Percentiles rank a stretch among this genome's conserved stretches.
Evolutionary conservation across 305 asterid species (phyloP).

Genomic region (Fraxinus baroniana): DNA sequence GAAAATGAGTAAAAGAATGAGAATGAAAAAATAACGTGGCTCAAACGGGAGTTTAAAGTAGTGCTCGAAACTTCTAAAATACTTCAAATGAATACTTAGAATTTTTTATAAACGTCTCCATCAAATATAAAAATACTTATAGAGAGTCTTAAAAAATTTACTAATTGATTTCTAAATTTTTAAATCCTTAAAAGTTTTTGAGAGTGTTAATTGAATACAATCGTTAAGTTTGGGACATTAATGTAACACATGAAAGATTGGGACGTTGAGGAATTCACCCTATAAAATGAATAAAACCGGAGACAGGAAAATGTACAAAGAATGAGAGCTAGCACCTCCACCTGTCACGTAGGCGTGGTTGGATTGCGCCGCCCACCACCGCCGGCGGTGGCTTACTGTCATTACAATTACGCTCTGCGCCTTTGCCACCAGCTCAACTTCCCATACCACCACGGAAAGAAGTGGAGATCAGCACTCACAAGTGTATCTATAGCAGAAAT

Average conservation of each 20-base stretch:
- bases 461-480: slow-evolving; percentile 16
- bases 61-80: too few species aligned
- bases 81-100: too few species aligned
- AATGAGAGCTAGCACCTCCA: slow-evolving; percentile 19
- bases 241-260: not conserved
- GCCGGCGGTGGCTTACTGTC: not conserved
- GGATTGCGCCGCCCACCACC: slow-evolving; percentile 15
- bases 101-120: too few species aligned
- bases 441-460: slow-evolving; percentile 7
- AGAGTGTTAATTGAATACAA: too few species aligned
- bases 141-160: too few species aligned
- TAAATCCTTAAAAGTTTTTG: too few species aligned
- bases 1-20: too few species aligned
- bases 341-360: slow-evolving; percentile 32
- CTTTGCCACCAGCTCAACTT: not conserved
- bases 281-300: not conserved
- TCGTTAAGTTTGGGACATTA: not conserved
- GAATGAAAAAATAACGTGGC: too few species aligned
- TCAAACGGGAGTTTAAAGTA: too few species aligned
- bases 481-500: not conserved
- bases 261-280: not conserved
- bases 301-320: not conserved
- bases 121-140: too few species aligned
- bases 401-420: not conserved
- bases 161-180: too few species aligned